Evolutionary conservation across 108 stramenopile genomes (phyloP).

Genomic region (Seminavis robusta): DNA sequence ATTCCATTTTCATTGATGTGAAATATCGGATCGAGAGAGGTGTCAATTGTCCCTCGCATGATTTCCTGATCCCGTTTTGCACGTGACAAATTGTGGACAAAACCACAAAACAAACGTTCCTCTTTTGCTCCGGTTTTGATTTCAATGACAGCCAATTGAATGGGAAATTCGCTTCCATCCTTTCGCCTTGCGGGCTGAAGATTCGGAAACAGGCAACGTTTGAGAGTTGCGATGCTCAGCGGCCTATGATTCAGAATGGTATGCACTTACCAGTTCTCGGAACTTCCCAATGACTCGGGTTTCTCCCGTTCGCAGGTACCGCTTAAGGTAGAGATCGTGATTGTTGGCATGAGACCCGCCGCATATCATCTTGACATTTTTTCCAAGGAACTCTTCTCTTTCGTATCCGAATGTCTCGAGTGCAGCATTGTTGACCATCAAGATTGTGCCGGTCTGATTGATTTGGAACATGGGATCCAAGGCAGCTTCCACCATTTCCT

Average conservation of each 20-base stretch:
- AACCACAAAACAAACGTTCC: conserved; percentile 41
- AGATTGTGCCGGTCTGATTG: conserved; percentile 25
- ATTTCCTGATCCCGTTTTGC: too few species aligned
- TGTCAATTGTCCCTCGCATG: too few species aligned
- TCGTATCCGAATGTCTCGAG: conserved; percentile 34
- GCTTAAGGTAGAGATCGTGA: conserved; percentile 35
- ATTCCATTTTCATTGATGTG: conserved; percentile 24
- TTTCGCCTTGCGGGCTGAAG: conserved; percentile 34
- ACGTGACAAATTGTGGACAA: conserved; percentile 32
- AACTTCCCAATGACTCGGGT: conserved; percentile 41
- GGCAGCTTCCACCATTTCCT: conserved; percentile 39
- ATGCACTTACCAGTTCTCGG: conserved; percentile 17
- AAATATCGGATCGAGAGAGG: too few species aligned
- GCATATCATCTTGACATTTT: conserved; percentile 43
- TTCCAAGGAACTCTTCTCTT: conserved; percentile 32
- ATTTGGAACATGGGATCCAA: conserved; percentile 50
- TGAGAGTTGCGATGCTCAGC: too few species aligned
- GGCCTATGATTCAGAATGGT: too few species aligned
- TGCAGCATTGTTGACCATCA: conserved; percentile 28
- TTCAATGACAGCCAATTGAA: conserved; percentile 44
- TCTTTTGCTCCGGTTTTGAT: conserved; percentile 18
- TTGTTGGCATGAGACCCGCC: conserved; percentile 26
- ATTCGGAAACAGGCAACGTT: too few species aligned
- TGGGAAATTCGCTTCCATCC: conserved; percentile 38
- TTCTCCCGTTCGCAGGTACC: conserved; percentile 35